Evolutionary conservation across 2,329 filamentous ascomycete species (phyloP).

Genomic region (Cladosporium sp.): DNA sequence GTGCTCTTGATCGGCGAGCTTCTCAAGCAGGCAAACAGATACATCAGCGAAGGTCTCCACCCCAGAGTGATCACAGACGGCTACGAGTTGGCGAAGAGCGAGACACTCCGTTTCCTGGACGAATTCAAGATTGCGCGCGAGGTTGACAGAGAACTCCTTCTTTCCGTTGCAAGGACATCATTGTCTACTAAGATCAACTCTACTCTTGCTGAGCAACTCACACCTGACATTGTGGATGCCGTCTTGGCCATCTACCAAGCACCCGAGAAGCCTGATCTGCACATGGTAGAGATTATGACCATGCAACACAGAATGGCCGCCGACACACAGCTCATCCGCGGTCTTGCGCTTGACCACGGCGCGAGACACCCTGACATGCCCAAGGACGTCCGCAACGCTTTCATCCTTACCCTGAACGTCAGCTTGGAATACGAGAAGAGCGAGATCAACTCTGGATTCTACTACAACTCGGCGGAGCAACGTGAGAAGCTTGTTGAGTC

Average conservation of each 20-base stretch:
- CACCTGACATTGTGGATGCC: conserved; percentile 91
- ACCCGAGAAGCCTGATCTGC: conserved; percentile 87
- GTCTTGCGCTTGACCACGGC: conserved; percentile 89
- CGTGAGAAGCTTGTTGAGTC: conserved; percentile 97
- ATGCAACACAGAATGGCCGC: conserved; percentile 98
- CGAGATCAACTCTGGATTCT: conserved; percentile 98
- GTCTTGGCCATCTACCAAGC: conserved; percentile 90
- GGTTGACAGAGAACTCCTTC: conserved; percentile 87
- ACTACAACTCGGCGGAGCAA: conserved; percentile 95
- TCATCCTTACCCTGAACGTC: conserved; percentile 92
- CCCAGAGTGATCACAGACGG: conserved; percentile 95
- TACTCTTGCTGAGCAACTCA: conserved; percentile 83
- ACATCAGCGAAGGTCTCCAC: conserved; percentile 95
- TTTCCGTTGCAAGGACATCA: conserved; percentile 90
- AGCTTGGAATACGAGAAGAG: conserved; percentile 98
- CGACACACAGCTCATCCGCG: conserved; percentile 92
- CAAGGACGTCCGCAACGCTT: conserved; percentile 91
- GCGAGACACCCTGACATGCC: conserved; percentile 98
- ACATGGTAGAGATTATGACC: conserved; percentile 99
- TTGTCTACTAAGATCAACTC: conserved; percentile 92
- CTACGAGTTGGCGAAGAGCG: conserved; percentile 92
- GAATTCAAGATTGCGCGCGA: conserved; percentile 83
- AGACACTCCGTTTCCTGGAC: conserved; percentile 92
- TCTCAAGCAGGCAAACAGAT: conserved; percentile 93
- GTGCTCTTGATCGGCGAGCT: conserved; percentile 94